Evolutionary conservation across 768 basidiomycete species (phyloP).

Genomic region (Candolleomyces efflorescens): DNA sequence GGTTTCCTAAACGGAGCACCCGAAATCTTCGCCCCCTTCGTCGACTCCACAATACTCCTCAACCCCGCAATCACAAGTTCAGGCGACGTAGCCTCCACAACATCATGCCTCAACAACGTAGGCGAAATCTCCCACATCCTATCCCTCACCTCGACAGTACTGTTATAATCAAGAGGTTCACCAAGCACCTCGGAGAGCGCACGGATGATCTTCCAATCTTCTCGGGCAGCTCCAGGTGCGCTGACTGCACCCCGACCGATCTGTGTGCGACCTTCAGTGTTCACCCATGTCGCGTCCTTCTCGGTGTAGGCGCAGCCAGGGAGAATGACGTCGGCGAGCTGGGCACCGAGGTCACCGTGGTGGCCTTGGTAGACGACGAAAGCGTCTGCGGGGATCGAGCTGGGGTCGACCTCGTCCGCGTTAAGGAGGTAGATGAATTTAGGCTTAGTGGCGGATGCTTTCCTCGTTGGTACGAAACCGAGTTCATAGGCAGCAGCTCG

Average conservation of each 20-base stretch:
- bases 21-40: slow-evolving; percentile 52
- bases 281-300: slow-evolving; percentile 86
- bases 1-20: slow-evolving; percentile 69
- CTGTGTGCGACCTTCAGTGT: slow-evolving; percentile 93
- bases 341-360: slow-evolving; percentile 95
- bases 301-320: slow-evolving; percentile 95
- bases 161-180: slow-evolving; percentile 82
- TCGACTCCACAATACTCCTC: slow-evolving; percentile 47
- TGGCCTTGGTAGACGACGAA: slow-evolving; percentile 99
- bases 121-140: slow-evolving; percentile 98
- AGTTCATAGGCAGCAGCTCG: slow-evolving; percentile 93
- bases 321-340: slow-evolving; percentile 94
- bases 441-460: slow-evolving; percentile 69
- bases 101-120: slow-evolving; percentile 80
- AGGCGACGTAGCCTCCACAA: slow-evolving; percentile 67
- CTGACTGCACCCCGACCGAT: slow-evolving; percentile 87
- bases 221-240: slow-evolving; percentile 91
- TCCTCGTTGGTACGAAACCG: slow-evolving; percentile 84
- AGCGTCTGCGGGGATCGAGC: slow-evolving; percentile 82
- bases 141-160: slow-evolving; percentile 77
- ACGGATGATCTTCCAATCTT: slow-evolving; percentile 97
- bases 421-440: slow-evolving; percentile 98
- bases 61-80: slow-evolving; percentile 73
- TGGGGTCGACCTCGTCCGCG: slow-evolving; percentile 89
- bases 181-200: slow-evolving; percentile 90